A percentile compares a stretch with the other conserved stretches of the same genome.
Conservation (phyloP, 371 early-diverging fungal genomes). For the Mucor ambiguus region DNA sequence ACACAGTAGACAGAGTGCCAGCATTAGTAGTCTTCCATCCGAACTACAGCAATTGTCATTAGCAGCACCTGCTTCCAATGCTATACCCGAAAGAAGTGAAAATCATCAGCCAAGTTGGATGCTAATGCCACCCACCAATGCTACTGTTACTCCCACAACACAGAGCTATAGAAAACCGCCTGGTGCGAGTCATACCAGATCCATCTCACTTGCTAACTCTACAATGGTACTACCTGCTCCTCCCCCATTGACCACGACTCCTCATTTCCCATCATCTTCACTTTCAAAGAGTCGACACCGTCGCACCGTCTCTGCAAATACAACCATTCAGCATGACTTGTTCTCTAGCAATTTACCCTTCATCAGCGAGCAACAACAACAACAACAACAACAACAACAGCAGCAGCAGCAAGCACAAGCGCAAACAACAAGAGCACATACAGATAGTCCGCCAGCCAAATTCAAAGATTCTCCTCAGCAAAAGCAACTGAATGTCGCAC, state of each 20-base stretch:
- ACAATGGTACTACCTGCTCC: background rate
- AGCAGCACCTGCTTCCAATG: slow-evolving; percentile 17
- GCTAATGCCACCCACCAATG: background rate
- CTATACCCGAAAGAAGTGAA: slow-evolving; percentile 21
- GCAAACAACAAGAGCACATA: slow-evolving; percentile 15
- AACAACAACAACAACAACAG: background rate
- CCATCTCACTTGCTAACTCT: slow-evolving; percentile 13
- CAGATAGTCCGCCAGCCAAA: slow-evolving; percentile 21
- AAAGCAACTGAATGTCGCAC: slow-evolving; percentile 17
- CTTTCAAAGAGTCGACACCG: slow-evolving; percentile 21
- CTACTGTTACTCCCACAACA: background rate
- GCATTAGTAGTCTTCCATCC: slow-evolving; percentile 27
- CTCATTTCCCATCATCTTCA: slow-evolving; percentile 1
- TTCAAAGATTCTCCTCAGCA: slow-evolving; percentile 3
- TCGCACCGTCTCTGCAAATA: slow-evolving; percentile 31
- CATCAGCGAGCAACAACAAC: slow-evolving; percentile 3
- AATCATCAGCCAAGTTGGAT: slow-evolving; percentile 26
- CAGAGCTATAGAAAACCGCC: slow-evolving; percentile 13
- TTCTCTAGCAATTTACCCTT: slow-evolving; percentile 3
- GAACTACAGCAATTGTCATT: slow-evolving; percentile 34
- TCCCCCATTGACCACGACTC: background rate
- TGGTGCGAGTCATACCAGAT: slow-evolving; percentile 27
- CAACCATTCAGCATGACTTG: background rate
- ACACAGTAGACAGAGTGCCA: slow-evolving; percentile 10
- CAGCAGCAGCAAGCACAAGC: background rate